Evolutionary conservation across 1,284 basidiomycete species (phyloP), one percentile per base, ranked within the genome.

Genomic region (Apiotrichum veenhuisii): DNA sequence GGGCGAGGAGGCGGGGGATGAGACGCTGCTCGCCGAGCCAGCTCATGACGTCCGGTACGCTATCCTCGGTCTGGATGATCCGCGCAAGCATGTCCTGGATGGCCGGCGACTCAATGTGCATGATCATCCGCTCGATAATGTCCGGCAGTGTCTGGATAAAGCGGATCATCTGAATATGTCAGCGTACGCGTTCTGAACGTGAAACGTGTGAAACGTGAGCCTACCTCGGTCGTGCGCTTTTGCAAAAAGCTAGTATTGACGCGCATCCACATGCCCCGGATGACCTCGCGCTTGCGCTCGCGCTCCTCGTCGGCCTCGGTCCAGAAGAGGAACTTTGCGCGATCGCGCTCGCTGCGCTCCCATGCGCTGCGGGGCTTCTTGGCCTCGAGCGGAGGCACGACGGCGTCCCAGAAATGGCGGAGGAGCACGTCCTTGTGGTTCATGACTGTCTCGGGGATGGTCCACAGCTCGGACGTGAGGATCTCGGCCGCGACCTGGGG

Each of bases 401-500:
- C 86, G 12, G 85, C 85, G 74, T 98, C 90, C 96, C 96, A 98
- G 81, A 96, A 96, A 10, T 89, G 87, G 20, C 81, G 79, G 55
- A 93, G 81, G 52, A 94, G 80, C 18, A 63, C 58, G 25, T 77
- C 74, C 47, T 72, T 64, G 68, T 89, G 82, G 65, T 83, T 83
- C 68, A 96, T 82, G 69, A 94, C 89, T 3, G 89, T 89, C 73
- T 95, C 90, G 49, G 92, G 86, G 66, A 98, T 89, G 22, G 88
- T 89, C 87, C 92, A 96, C 75, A 96, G 87, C 69, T 97, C 94
- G 9, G 88, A 89, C 76, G 92, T 94, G 36, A 99, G 83, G 30
- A 98, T 92, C 76, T 99, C 96, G 18, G 94, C 93, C 18, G 92
- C 89, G 34, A 96, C 85, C 70, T 91, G 91, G 0, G 95, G 93